phyloP scores from a whole-genome alignment of 495 filamentous ascomycete species.

The Lophiostoma macrostomum region DNA sequence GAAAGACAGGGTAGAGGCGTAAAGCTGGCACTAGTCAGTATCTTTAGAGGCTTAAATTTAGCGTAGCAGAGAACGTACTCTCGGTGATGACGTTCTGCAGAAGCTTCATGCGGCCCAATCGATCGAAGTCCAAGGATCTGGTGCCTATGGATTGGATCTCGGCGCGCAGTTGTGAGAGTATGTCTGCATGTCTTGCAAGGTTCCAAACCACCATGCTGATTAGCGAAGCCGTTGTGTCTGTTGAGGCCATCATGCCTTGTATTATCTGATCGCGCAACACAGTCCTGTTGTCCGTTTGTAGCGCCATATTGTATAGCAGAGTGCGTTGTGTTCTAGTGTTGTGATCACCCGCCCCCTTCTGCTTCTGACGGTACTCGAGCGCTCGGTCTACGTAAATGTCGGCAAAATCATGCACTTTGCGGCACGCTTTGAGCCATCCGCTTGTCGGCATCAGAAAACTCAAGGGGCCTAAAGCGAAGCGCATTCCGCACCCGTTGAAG shows the following conservation, averaged over 20 bases:
- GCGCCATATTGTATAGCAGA: neutral
- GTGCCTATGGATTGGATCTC: neutral
- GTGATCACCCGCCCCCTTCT: too few species aligned
- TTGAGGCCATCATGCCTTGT: slow-evolving; percentile 7
- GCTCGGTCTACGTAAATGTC: neutral
- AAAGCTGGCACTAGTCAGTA: neutral
- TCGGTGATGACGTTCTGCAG: slow-evolving; percentile 4
- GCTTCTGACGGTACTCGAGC: neutral
- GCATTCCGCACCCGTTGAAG: neutral
- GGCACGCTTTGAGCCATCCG: neutral
- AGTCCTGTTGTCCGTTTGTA: neutral
- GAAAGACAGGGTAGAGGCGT: slow-evolving; percentile 9
- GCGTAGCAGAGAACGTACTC: neutral
- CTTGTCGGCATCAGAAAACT: neutral
- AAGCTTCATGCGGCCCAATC: neutral
- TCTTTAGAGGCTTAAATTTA: neutral
- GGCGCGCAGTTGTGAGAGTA: neutral
- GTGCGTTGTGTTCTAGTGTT: neutral
- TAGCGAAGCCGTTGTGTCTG: neutral
- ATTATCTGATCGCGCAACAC: neutral
- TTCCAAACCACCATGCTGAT: neutral
- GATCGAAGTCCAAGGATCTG: neutral
- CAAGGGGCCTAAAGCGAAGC: neutral
- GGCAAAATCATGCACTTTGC: neutral
- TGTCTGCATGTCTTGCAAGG: neutral